Percentiles rank a stretch among this genome's conserved stretches.
Conservation (phyloP, 805 yeast genomes). For the Teunomyces pallodes region DNA sequence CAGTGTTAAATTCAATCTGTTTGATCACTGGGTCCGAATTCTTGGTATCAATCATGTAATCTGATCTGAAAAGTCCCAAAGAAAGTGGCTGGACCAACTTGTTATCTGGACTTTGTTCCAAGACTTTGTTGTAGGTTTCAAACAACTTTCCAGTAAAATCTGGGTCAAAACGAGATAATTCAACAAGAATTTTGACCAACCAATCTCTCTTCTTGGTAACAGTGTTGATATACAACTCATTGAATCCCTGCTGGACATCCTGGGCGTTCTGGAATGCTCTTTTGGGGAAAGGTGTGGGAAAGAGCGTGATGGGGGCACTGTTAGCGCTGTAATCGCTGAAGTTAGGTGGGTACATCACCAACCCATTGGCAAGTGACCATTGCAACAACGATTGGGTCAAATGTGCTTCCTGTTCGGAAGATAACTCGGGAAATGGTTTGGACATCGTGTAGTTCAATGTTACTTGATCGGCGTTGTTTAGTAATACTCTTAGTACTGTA, state of each 20-base stretch:
- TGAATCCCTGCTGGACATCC: constrained; percentile 63
- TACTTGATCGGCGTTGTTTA: background rate
- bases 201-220: constrained; percentile 55
- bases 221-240: constrained; percentile 70
- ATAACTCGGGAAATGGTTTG: constrained; percentile 35
- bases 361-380: constrained; percentile 77
- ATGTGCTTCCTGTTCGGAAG: constrained; percentile 21
- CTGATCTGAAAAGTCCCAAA: constrained; percentile 86
- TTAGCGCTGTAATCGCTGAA: constrained; percentile 43
- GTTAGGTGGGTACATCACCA: constrained; percentile 74
- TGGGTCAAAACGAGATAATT: constrained; percentile 56
- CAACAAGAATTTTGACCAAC: constrained; percentile 55
- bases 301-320: constrained; percentile 85
- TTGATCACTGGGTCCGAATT: constrained; percentile 51
- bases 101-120: constrained; percentile 36
- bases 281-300: constrained; percentile 85
- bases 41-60: constrained; percentile 60
- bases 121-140: constrained; percentile 53
- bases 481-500: background rate
- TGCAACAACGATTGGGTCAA: constrained; percentile 55
- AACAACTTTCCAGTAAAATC: constrained; percentile 83
- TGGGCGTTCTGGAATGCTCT: constrained; percentile 64
- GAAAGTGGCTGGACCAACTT: constrained; percentile 60
- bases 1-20: constrained; percentile 95
- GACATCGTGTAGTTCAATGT: constrained; percentile 1